A percentile compares a stretch with the other conserved stretches of the same genome.
Conservation (phyloP, 306 rosid species). For the Dalbergia cochinchinensis region DNA sequence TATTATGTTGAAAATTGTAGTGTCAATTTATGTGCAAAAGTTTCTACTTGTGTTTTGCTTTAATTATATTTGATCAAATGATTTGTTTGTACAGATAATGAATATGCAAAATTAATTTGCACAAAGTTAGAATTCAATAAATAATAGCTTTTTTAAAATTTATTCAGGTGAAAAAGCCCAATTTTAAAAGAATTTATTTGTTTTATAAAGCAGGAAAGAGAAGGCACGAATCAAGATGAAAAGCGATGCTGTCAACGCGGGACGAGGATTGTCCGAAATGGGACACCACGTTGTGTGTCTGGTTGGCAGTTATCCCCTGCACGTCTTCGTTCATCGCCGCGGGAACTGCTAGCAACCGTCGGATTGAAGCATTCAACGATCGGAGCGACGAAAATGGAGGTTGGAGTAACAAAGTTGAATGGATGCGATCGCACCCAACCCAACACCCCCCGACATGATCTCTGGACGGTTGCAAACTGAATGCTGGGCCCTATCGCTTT, state of each 20-base stretch:
- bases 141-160: too few species aligned
- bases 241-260: not conserved
- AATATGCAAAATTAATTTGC: too few species aligned
- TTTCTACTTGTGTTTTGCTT: too few species aligned
- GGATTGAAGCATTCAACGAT: constrained; percentile 36
- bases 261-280: constrained; percentile 24
- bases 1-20: too few species aligned
- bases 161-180: too few species aligned
- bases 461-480: constrained; percentile 54
- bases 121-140: too few species aligned
- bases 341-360: not conserved
- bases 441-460: constrained; percentile 56
- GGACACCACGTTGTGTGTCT: constrained; percentile 50
- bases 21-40: too few species aligned
- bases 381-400: not conserved
- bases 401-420: constrained; percentile 25
- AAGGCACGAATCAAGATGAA: not conserved
- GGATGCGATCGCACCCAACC: constrained; percentile 42
- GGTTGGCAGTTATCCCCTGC: constrained; percentile 30
- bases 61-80: too few species aligned
- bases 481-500: constrained; percentile 51
- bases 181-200: too few species aligned
- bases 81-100: too few species aligned
- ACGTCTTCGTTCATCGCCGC: constrained; percentile 21
- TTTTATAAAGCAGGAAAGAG: not conserved